These are phyloP conservation scores for Vigna angularis DNA, from an alignment of 306 rosid genomes.

Conservation along the genomic window DNA sequence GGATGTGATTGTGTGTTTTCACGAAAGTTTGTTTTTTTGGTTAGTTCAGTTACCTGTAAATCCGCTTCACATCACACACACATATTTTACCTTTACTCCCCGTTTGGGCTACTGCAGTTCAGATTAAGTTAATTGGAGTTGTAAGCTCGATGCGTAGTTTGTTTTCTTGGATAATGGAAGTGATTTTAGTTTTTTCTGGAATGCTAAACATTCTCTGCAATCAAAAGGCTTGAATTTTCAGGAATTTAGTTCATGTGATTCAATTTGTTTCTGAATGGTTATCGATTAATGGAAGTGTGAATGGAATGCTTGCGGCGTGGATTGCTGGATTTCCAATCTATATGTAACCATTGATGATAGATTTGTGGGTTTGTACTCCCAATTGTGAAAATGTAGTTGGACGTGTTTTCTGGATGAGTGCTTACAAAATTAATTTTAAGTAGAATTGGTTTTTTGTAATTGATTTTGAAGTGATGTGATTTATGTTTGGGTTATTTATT, in stretches of 20 bases:
- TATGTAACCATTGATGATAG: conserved; percentile 26
- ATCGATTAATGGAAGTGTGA: conserved; percentile 29
- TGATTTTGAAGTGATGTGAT: not conserved
- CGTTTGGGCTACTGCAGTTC: conserved; percentile 29
- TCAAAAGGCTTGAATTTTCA: conserved; percentile 18
- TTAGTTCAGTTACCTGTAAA: not conserved
- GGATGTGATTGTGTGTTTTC: conserved; percentile 29
- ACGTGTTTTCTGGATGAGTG: not conserved
- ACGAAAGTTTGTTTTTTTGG: conserved; percentile 5
- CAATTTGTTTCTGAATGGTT: conserved; percentile 31
- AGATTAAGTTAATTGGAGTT: conserved; percentile 15
- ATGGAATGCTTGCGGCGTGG: conserved; percentile 5
- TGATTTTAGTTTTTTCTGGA: conserved; percentile 33
- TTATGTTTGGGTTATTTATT: not conserved
- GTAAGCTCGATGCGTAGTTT: conserved; percentile 17
- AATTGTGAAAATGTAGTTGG: not conserved
- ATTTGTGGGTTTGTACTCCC: conserved; percentile 21
- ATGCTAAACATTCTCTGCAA: conserved; percentile 24
- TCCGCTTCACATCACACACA: not conserved
- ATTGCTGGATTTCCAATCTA: not conserved
- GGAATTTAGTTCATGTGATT: conserved; percentile 12
- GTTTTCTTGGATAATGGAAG: conserved; percentile 11
- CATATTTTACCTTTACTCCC: not conserved
- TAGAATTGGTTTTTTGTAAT: not conserved
- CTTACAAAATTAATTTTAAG: not conserved